Evolutionary conservation across 768 basidiomycete genomes (phyloP).

Genomic region (Pisolithus tinctorius): DNA sequence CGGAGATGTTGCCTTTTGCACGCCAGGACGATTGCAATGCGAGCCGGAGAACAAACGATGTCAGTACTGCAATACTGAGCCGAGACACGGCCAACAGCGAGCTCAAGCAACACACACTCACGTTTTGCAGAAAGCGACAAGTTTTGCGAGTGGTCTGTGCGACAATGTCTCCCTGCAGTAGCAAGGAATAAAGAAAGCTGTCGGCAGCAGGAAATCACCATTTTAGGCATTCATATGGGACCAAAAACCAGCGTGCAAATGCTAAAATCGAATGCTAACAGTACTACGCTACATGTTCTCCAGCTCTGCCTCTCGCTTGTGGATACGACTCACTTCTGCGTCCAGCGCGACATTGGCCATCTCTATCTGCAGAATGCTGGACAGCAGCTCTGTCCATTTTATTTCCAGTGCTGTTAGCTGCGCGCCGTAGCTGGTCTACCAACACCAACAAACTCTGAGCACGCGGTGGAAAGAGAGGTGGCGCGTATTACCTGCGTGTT

Average conservation of each 20-base stretch:
- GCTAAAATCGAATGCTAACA: not conserved
- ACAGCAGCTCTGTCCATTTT: slow-evolving; percentile 90
- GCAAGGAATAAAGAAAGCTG: slow-evolving; percentile 11
- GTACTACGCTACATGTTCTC: slow-evolving; percentile 24
- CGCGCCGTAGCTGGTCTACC: slow-evolving; percentile 67
- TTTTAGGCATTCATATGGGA: slow-evolving; percentile 15
- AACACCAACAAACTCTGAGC: not conserved
- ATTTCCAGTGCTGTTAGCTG: slow-evolving; percentile 80
- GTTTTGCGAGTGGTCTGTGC: slow-evolving; percentile 2
- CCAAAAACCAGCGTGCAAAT: not conserved
- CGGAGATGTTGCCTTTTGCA: slow-evolving; percentile 22
- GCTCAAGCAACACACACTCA: slow-evolving; percentile 1
- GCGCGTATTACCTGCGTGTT: slow-evolving; percentile 59
- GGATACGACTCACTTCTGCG: slow-evolving; percentile 62
- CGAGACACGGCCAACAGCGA: not conserved
- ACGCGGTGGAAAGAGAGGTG: not conserved
- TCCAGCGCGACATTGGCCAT: slow-evolving; percentile 90
- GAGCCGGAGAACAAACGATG: slow-evolving; percentile 9
- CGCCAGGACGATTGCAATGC: slow-evolving; percentile 4
- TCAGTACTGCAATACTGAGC: not conserved
- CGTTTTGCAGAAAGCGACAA: slow-evolving; percentile 1
- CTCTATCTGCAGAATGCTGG: slow-evolving; percentile 87
- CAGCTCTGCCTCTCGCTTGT: slow-evolving; percentile 56
- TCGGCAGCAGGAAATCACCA: slow-evolving; percentile 11
- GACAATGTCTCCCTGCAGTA: slow-evolving; percentile 6